Conservation (phyloP, 805 yeast species). For the Metschnikowia proteae region DNA sequence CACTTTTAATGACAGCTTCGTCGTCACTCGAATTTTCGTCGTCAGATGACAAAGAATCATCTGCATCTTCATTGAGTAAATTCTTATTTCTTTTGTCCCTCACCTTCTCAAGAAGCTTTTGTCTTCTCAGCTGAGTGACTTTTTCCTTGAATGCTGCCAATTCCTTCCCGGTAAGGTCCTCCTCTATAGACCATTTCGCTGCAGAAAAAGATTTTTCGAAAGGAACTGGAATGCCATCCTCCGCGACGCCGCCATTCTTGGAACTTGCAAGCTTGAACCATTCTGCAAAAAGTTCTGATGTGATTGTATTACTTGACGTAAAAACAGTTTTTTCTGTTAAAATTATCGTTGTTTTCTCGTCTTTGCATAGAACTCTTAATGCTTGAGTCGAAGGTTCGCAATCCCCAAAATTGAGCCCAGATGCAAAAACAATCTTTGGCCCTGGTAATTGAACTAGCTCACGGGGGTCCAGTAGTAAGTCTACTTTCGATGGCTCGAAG, state of each 20-base stretch:
- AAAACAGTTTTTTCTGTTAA: conserved; percentile 55
- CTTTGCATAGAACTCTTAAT: conserved; percentile 53
- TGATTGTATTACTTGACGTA: conserved; percentile 44
- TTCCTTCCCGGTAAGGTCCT: conserved; percentile 48
- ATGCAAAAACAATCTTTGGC: conserved; percentile 76
- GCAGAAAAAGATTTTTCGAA: conserved; percentile 43
- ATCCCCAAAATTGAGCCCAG: conserved; percentile 59
- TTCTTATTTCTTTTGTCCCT: conserved; percentile 39
- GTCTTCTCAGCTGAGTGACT: conserved; percentile 46
- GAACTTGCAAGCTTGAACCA: conserved; percentile 48
- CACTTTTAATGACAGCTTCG: conserved; percentile 15
- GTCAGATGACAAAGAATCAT: conserved; percentile 21
- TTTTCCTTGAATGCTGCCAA: conserved; percentile 44
- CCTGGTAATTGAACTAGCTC: conserved; percentile 56
- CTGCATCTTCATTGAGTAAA: conserved; percentile 32
- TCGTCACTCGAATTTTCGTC: conserved; percentile 32
- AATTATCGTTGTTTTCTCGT: conserved; percentile 65
- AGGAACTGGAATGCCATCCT: conserved; percentile 62
- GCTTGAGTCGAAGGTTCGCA: conserved; percentile 60
- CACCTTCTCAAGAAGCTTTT: conserved; percentile 38
- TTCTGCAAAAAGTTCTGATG: conserved; percentile 45
- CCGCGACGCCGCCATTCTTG: conserved; percentile 36
- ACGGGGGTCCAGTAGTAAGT: conserved; percentile 49
- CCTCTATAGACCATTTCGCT: conserved; percentile 44
- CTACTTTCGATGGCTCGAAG: conserved; percentile 66